These are phyloP conservation scores for Astrephomene gubernaculifera DNA, from an alignment of 139 green algal species.

Conservation along the genomic window DNA sequence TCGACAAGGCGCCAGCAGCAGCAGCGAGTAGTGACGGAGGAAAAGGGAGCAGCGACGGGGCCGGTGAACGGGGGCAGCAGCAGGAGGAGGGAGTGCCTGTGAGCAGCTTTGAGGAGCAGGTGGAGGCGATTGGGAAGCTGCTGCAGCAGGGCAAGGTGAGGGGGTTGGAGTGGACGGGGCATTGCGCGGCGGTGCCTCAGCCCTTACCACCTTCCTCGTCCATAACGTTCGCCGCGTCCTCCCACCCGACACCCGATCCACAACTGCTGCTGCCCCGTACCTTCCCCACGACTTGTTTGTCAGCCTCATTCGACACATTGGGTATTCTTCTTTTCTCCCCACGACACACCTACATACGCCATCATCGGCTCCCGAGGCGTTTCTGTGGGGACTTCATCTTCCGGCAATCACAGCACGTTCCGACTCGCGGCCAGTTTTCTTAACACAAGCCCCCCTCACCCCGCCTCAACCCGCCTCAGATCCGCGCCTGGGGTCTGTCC, in stretches of 20 bases:
- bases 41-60: too few species aligned
- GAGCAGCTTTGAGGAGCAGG: conserved; percentile 50
- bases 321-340: too few species aligned
- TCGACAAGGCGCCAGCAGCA: conserved; percentile 2
- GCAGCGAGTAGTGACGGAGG: too few species aligned
- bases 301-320: too few species aligned
- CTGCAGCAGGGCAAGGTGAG: conserved; percentile 70
- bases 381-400: too few species aligned
- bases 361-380: background rate
- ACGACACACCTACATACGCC: background rate
- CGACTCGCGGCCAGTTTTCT: too few species aligned
- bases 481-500: conserved; percentile 78
- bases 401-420: too few species aligned
- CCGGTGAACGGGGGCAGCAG: too few species aligned
- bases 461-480: conserved; percentile 3
- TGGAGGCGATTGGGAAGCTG: conserved; percentile 58
- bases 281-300: too few species aligned
- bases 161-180: background rate
- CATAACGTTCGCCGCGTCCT: background rate
- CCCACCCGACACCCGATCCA: too few species aligned
- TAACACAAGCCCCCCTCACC: background rate
- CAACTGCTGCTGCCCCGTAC: background rate
- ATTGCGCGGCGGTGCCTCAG: background rate
- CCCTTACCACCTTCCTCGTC: background rate
- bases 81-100: too few species aligned